Evolutionary conservation across 2,329 filamentous ascomycete genomes (phyloP).

Genomic region (Aspergillus calidoustus): DNA sequence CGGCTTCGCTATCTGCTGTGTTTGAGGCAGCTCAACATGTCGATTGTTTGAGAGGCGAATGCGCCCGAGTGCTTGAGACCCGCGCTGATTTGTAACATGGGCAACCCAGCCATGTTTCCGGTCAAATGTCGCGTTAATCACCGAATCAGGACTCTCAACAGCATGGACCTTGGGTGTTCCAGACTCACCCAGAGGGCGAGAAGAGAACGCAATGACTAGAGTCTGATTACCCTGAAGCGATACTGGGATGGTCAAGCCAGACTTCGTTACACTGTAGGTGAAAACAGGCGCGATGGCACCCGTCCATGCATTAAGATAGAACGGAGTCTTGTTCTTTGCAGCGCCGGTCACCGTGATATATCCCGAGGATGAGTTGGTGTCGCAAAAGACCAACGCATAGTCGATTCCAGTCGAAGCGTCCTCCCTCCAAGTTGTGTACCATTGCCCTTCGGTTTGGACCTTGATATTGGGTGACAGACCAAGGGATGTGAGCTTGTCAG

Average conservation of each 20-base stretch:
- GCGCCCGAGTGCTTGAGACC: too few relatives aligned
- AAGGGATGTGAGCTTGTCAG: conserved; percentile 35
- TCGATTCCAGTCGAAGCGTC: conserved; percentile 19
- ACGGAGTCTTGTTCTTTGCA: conserved; percentile 34
- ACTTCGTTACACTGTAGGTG: conserved; percentile 34
- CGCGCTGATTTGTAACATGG: too few relatives aligned
- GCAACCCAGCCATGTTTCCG: too few relatives aligned
- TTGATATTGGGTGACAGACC: conserved; percentile 39
- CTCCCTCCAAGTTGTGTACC: conserved; percentile 44
- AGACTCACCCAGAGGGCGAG: too few relatives aligned
- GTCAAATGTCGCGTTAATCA: too few relatives aligned
- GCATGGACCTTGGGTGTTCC: too few relatives aligned
- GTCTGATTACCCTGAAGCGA: conserved; percentile 46
- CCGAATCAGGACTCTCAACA: too few relatives aligned
- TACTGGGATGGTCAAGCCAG: conserved; percentile 39
- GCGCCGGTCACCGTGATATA: conserved; percentile 36
- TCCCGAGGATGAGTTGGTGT: background rate
- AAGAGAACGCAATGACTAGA: conserved; percentile 43
- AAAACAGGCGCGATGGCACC: conserved; percentile 38
- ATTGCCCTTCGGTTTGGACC: conserved; percentile 33
- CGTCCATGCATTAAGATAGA: conserved; percentile 49
- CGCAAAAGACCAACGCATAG: too few relatives aligned
- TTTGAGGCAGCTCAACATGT: too few relatives aligned
- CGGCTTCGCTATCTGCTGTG: too few relatives aligned
- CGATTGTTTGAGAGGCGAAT: too few relatives aligned